phyloP scores from a whole-genome alignment of 1,139 yeast species.

The Cylindricascospora bacillispora region DNA sequence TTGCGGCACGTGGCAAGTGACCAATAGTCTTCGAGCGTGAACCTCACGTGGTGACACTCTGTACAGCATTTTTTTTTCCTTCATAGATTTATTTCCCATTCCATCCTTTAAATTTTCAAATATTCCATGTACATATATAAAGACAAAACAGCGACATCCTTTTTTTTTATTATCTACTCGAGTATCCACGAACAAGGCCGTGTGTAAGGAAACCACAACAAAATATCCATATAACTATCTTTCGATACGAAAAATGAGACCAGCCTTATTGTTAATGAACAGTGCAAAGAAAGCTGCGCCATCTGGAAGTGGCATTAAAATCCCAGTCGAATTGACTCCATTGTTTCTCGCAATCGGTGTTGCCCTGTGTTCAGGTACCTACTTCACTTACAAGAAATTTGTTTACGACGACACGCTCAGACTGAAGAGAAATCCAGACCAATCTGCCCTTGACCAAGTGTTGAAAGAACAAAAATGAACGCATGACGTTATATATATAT shows the following conservation, averaged over 20 bases:
- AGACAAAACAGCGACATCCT: too few relatives aligned
- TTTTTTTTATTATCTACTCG: too few relatives aligned
- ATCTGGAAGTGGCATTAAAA: constrained; percentile 18
- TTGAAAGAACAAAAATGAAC: constrained; percentile 40
- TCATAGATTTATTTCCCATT: too few relatives aligned
- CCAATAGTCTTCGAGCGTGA: too few relatives aligned
- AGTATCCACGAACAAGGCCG: too few relatives aligned
- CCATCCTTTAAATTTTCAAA: too few relatives aligned
- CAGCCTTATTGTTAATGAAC: constrained; percentile 32
- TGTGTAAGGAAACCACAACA: too few relatives aligned
- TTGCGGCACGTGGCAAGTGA: constrained; percentile 7
- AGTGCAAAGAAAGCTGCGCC: constrained; percentile 18
- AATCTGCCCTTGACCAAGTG: constrained; percentile 40
- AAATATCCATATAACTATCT: too few relatives aligned
- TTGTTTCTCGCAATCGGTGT: constrained; percentile 50
- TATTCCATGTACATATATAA: too few relatives aligned
- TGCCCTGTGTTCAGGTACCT: constrained; percentile 52
- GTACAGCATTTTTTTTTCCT: too few relatives aligned
- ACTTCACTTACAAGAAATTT: constrained; percentile 63
- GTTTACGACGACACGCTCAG: constrained; percentile 55
- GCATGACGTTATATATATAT: too few relatives aligned
- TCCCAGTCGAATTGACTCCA: constrained; percentile 74
- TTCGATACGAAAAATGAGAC: constrained; percentile 28
- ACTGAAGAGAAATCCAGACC: constrained; percentile 48
- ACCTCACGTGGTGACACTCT: too few relatives aligned